These are phyloP conservation scores for Xylaria cubensis DNA, from an alignment of 495 filamentous ascomycete genomes.

Conservation along the genomic window DNA sequence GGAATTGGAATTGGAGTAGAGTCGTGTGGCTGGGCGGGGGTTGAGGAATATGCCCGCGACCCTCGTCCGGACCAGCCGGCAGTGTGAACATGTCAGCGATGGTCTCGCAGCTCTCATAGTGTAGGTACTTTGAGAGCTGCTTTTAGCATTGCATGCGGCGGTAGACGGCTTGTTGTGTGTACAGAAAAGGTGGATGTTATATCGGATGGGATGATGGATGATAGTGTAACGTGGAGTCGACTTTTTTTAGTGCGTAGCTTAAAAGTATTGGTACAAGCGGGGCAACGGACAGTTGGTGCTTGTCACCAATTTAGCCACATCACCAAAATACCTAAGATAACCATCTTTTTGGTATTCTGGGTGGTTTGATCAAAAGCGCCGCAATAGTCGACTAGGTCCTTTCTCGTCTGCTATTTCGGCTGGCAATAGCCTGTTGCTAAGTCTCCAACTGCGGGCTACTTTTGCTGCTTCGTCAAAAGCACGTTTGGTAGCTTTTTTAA, in stretches of 20 bases:
- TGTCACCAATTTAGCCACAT: background rate
- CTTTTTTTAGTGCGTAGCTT: background rate
- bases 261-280: no score
- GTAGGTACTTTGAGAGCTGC: constrained; percentile 1
- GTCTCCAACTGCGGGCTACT: no score
- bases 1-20: constrained; percentile 30
- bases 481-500: no score
- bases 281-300: background rate
- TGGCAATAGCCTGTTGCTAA: no score
- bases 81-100: constrained; percentile 34
- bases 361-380: no score
- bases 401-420: no score
- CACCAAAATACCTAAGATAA: no score
- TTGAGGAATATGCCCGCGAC: constrained; percentile 14
- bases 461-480: no score
- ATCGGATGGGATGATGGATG: background rate
- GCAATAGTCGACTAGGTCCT: no score
- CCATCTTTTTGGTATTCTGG: no score
- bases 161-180: no score
- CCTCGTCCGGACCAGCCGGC: constrained; percentile 32
- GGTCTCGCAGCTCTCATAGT: constrained; percentile 32
- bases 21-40: constrained; percentile 25
- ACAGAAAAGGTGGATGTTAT: no score
- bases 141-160: background rate
- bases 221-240: background rate